phyloP scores from a whole-genome alignment of 2,329 filamentous ascomycete genomes.

The Aspergillus glaucus region DNA sequence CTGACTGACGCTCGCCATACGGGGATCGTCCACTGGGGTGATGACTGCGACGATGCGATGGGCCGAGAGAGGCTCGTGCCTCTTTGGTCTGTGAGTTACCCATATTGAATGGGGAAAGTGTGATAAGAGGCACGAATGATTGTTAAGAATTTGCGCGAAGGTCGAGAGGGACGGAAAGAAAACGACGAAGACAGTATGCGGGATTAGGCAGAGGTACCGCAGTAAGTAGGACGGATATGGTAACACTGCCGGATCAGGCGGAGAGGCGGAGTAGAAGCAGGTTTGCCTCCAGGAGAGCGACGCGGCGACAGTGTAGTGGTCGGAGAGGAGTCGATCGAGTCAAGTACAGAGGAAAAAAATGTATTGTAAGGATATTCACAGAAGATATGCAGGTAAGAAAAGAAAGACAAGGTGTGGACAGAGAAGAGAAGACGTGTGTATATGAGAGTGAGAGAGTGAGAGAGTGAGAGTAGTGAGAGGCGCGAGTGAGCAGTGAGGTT shows the following conservation, averaged over 20 bases:
- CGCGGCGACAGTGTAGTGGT: too few species aligned
- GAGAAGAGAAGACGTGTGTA: neutral
- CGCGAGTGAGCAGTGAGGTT: conserved; percentile 2
- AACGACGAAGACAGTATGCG: neutral
- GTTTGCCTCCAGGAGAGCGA: neutral
- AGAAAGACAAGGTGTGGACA: neutral
- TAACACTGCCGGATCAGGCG: neutral
- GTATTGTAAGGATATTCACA: neutral
- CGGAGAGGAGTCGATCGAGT: neutral
- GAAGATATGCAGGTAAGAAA: neutral
- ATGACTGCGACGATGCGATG: conserved; percentile 24
- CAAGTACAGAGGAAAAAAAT: neutral
- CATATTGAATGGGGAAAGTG: conserved; percentile 21
- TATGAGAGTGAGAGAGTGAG: neutral
- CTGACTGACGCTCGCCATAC: conserved; percentile 23
- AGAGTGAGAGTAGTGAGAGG: conserved; percentile 6
- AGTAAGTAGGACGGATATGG: neutral
- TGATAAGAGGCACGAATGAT: neutral
- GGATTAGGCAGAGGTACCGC: neutral
- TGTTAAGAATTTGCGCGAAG: too few species aligned
- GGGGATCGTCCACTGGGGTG: conserved; percentile 24
- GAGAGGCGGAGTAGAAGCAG: neutral
- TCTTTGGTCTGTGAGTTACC: conserved; percentile 45
- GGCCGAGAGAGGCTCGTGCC: conserved; percentile 28
- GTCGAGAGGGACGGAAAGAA: neutral